Base-by-base conservation (phyloP, 441 rosid species). In the Jatropha podagrica region DNA sequence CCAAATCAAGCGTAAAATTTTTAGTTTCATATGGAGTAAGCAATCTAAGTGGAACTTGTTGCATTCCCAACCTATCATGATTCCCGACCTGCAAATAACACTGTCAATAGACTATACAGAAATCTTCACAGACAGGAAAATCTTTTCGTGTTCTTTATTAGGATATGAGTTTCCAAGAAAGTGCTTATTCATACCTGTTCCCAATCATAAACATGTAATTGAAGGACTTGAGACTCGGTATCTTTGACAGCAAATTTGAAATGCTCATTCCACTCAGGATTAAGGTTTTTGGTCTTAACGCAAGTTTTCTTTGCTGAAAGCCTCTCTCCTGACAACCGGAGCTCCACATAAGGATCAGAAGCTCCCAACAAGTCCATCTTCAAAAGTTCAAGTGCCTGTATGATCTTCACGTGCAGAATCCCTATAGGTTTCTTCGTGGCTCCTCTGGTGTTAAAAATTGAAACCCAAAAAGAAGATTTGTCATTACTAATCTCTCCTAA, bases 241-340 rank as follows among this genome's bases (percentile, higher is more conserved):
- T 94, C 97, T 82, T 89, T 92, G 44, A 92, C 95, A 7, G 83
- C 55, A 62, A 94, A 89, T 84, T 92, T 90, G 86, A 94, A 94
- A 79, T 76, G 74, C 81, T 94, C 98, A 11, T 92, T 94, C 98
- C 97, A 92, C 72, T 84, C 92, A 0, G 98, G 98, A 77, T 89
- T 92, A 75, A 94, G 81, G 81, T 85, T 94, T 72, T 85, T 89
- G 78, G 85, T 87, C 87, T 92, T 92, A 71, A 92, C 68, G 3
- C 94, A 79, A 26, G 95, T 92, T 85, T 87, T 92, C 88, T 92
- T 94, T 9, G 88, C 83, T 1, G 87, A 88, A 32, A 91, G 88
- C 78, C 72, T 87, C 55, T 94, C 98, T 78, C 90, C 96, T 0
- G 88, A 81, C 65, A 94, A 81, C 81, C 82, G 86, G 64, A 94